Base-by-base conservation (phyloP, 129 eudicot genomes). In the Artemisia tridentata region DNA sequence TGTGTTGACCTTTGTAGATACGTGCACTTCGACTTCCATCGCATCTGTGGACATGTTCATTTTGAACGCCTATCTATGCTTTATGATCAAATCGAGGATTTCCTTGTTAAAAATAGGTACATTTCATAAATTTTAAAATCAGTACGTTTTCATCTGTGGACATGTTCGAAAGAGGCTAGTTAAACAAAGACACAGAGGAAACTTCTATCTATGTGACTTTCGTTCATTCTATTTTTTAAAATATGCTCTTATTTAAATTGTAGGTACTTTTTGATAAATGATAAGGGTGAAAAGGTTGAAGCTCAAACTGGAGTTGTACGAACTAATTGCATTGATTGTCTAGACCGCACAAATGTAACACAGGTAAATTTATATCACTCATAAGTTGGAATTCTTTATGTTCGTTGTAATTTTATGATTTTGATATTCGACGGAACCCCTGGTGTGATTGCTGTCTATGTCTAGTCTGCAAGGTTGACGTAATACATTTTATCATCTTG, bases 261-360 rank as follows among this genome's bases (percentile, higher is more conserved):
- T 69, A 93, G 98, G 96, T 93, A 93, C 75, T 81, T 79, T 72
- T 72, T 93, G 67, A 65, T 89, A 58, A 93, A 87, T 81, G 97
- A 93, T 58, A 90, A 89, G 72, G 91, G 96, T 45, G 96, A 89
- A 72, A 90, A 87, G 77, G 79, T 85, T 74, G 96, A 93, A 84
- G 67, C 43, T 49, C 98, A 93, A 80, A 52, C 49, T 64, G 98
- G 98, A 67, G 71, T 93, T 69, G 97, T 87, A 49, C 86, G 98
- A 72, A 87, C 92, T 77, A 93, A 93, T 72, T 93, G 98, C 83
- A 81, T 93, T 63, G 98, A 93, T 67, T 93, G 98, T 85, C 82
- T 93, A 79, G 98, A 93, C 84, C 96, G 98, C 13, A 89, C 98
- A 82, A 93, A 93, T 74, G 96, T 93, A 52, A 93, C 96, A 46